Evolutionary conservation across 1,284 basidiomycete genomes (phyloP).

Genomic region (Retiboletus fuscus): DNA sequence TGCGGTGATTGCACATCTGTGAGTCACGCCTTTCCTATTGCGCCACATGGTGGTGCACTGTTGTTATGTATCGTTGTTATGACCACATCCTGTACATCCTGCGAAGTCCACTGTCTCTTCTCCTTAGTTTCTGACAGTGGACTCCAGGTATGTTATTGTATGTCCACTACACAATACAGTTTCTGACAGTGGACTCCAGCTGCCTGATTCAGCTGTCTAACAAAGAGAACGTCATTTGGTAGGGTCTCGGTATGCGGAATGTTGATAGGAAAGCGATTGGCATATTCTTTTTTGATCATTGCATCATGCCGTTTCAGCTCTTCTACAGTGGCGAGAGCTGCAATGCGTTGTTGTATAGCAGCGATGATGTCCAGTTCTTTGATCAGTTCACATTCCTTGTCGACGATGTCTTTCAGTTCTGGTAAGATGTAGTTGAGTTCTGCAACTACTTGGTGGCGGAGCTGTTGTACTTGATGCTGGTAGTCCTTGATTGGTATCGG

Average conservation of each 20-base stretch:
- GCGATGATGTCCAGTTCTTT: not conserved
- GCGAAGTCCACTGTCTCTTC: too few species aligned
- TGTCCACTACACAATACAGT: too few species aligned
- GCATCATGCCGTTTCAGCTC: not conserved
- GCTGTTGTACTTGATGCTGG: not conserved
- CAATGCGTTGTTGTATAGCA: not conserved
- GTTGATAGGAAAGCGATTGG: not conserved
- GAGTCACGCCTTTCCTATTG: too few species aligned
- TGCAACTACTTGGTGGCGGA: not conserved
- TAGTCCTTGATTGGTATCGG: not conserved
- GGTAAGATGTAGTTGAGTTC: not conserved
- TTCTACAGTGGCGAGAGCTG: not conserved
- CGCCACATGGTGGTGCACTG: too few species aligned
- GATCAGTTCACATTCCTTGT: not conserved
- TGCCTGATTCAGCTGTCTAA: too few species aligned
- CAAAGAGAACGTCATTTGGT: constrained; percentile 11
- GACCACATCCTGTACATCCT: too few species aligned
- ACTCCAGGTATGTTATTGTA: too few species aligned
- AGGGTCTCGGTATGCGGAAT: not conserved
- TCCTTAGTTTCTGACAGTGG: too few species aligned
- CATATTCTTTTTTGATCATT: not conserved
- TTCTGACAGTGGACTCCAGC: too few species aligned
- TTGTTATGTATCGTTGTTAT: too few species aligned
- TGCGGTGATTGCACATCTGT: too few species aligned
- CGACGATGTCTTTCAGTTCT: not conserved